phyloP scores from a whole-genome alignment of 805 yeast species.

The Wickerhamiella brachini region DNA sequence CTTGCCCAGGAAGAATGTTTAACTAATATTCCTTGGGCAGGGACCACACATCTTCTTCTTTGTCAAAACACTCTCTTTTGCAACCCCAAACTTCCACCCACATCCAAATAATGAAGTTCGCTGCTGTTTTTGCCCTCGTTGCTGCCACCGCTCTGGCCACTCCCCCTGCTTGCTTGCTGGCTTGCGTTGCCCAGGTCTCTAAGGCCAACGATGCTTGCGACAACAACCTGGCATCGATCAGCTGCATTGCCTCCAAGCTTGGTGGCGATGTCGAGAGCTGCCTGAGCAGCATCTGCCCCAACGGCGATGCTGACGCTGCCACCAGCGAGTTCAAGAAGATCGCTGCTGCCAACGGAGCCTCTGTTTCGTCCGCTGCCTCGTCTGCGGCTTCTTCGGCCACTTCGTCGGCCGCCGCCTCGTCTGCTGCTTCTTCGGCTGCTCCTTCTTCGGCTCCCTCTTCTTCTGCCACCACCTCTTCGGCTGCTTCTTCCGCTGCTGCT shows the following conservation, averaged over 20 bases:
- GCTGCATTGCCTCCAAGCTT: constrained; percentile 55
- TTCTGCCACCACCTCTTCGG: not conserved
- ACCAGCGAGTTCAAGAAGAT: constrained; percentile 36
- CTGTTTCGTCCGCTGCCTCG: constrained; percentile 5
- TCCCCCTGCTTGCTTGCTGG: constrained; percentile 86
- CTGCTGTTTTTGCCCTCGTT: constrained; percentile 28
- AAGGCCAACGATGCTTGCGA: constrained; percentile 27
- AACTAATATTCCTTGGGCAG: not conserved
- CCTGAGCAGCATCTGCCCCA: constrained; percentile 56
- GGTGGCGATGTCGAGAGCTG: constrained; percentile 43
- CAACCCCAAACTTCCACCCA: not conserved
- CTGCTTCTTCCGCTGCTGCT: not conserved
- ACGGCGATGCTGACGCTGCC: constrained; percentile 45
- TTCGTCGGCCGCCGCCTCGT: constrained; percentile 2
- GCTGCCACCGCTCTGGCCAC: constrained; percentile 43
- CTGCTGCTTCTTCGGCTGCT: constrained; percentile 8
- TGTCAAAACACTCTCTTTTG: not conserved
- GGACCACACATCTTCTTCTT: not conserved
- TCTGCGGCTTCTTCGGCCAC: constrained; percentile 1
- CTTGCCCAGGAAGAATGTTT: not conserved
- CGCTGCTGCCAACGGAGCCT: constrained; percentile 11
- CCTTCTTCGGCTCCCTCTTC: not conserved
- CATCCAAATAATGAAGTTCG: constrained; percentile 12
- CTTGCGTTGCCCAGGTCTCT: constrained; percentile 67
- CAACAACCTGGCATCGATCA: constrained; percentile 44